Percentiles rank a stretch among this genome's conserved stretches.
phyloP scores from a whole-genome alignment of 2,329 filamentous ascomycete species.

The Curvularia verruculosa region DNA sequence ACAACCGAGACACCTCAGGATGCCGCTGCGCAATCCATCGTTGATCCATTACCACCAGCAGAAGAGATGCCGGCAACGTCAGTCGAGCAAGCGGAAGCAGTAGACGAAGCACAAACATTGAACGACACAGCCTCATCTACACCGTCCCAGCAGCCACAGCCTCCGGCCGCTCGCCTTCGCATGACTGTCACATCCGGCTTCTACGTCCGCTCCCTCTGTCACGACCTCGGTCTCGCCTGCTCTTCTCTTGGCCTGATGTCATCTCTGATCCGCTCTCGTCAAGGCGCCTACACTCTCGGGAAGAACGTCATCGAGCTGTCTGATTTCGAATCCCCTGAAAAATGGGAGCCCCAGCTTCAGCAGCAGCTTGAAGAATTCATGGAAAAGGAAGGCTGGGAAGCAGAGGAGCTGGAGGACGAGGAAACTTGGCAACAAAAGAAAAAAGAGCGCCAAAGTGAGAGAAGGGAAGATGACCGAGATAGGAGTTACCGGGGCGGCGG shows the following conservation, averaged over 20 bases:
- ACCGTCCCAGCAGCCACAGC: slow-evolving; percentile 25
- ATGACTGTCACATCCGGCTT: slow-evolving; percentile 96
- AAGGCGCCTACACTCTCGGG: slow-evolving; percentile 78
- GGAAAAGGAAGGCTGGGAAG: slow-evolving; percentile 48
- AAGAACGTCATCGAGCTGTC: slow-evolving; percentile 77
- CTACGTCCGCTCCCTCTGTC: slow-evolving; percentile 92
- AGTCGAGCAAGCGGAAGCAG: slow-evolving; percentile 1
- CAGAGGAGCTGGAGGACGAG: slow-evolving; percentile 37
- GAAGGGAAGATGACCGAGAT: slow-evolving; percentile 29
- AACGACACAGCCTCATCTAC: background rate
- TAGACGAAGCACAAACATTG: background rate
- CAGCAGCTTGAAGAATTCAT: slow-evolving; percentile 62
- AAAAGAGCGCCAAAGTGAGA: slow-evolving; percentile 46
- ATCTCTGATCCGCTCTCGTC: slow-evolving; percentile 77
- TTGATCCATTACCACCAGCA: background rate
- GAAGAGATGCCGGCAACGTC: slow-evolving; percentile 2
- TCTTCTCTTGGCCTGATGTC: slow-evolving; percentile 86
- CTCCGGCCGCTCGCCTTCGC: slow-evolving; percentile 78
- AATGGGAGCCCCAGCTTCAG: slow-evolving; percentile 80
- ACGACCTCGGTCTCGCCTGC: slow-evolving; percentile 85
- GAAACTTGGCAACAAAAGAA: slow-evolving; percentile 49
- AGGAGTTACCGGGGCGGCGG: slow-evolving; percentile 30
- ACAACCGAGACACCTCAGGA: background rate
- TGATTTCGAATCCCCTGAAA: slow-evolving; percentile 74
- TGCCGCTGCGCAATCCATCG: background rate